These are phyloP conservation scores for Petrea volubilis DNA, from an alignment of 257 asterid species.

Conservation along the genomic window DNA sequence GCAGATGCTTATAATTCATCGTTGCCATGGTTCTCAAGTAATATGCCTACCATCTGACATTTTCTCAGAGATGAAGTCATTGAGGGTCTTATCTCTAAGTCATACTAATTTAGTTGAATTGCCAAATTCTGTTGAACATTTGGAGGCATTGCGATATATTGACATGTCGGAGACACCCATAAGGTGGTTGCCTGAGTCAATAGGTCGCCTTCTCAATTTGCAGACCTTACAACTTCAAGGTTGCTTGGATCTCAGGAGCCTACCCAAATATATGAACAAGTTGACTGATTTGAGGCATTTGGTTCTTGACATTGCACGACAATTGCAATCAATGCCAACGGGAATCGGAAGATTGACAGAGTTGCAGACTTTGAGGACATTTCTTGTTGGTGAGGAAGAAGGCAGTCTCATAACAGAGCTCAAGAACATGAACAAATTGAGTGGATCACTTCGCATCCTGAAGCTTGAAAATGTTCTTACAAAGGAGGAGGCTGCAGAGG, in stretches of 20 bases:
- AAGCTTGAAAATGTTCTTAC: constrained; percentile 22
- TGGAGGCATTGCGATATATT: constrained; percentile 13
- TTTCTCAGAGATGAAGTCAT: constrained; percentile 3
- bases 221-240: constrained; percentile 16
- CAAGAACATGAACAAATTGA: constrained; percentile 16
- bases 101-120: not conserved
- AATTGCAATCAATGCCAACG: constrained; percentile 18
- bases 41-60: constrained; percentile 1
- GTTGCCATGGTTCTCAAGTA: not conserved
- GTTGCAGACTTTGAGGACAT: constrained; percentile 19
- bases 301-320: not conserved
- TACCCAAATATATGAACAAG: constrained; percentile 16
- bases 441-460: constrained; percentile 23
- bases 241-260: not conserved
- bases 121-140: constrained; percentile 17
- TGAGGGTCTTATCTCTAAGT: constrained; percentile 23
- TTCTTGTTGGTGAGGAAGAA: constrained; percentile 21
- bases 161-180: constrained; percentile 26
- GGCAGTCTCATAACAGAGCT: constrained; percentile 25
- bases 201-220: constrained; percentile 3
- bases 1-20: constrained; percentile 1
- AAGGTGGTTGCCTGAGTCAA: constrained; percentile 23
- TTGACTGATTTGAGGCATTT: constrained; percentile 24
- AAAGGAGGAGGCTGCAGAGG: constrained; percentile 19
- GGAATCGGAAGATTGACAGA: constrained; percentile 27